Evolutionary conservation across 768 basidiomycete species (phyloP).

Genomic region (Pleurotus giganteus): DNA sequence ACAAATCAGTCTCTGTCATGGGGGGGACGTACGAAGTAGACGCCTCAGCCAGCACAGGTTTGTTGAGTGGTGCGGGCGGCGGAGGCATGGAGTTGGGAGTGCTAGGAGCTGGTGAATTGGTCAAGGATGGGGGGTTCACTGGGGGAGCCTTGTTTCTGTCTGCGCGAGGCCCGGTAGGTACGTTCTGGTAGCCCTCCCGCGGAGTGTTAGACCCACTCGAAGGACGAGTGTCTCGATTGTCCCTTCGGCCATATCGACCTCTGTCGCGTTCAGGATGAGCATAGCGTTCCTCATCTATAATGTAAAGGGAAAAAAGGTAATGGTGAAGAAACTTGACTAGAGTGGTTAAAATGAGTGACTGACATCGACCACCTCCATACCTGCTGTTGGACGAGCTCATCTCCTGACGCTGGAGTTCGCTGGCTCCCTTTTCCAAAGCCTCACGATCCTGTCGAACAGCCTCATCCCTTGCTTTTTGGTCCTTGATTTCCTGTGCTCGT

Average conservation of each 20-base stretch:
- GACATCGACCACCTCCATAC: slow-evolving; percentile 37
- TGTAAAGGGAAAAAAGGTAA: slow-evolving; percentile 14
- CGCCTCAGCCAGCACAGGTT: slow-evolving; percentile 25
- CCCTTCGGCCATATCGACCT: slow-evolving; percentile 37
- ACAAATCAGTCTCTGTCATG: slow-evolving; percentile 79
- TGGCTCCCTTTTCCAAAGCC: slow-evolving; percentile 72
- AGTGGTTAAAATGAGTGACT: slow-evolving; percentile 21
- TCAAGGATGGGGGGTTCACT: slow-evolving; percentile 25
- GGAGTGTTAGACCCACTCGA: slow-evolving; percentile 24
- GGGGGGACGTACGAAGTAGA: slow-evolving; percentile 49
- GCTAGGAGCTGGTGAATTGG: slow-evolving; percentile 12
- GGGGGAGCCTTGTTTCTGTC: slow-evolving; percentile 51
- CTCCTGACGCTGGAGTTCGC: slow-evolving; percentile 57
- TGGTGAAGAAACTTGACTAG: slow-evolving; percentile 9
- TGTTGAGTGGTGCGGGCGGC: slow-evolving; percentile 30
- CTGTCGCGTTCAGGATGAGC: slow-evolving; percentile 49
- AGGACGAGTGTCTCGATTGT: slow-evolving; percentile 41
- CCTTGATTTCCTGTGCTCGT: slow-evolving; percentile 78
- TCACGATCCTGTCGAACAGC: slow-evolving; percentile 59
- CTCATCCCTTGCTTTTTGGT: slow-evolving; percentile 68
- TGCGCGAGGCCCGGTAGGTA: slow-evolving; percentile 85
- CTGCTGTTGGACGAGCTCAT: slow-evolving; percentile 38
- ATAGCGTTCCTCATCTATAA: slow-evolving; percentile 54
- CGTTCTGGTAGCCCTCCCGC: slow-evolving; percentile 56
- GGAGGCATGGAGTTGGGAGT: slow-evolving; percentile 50